Conservation (phyloP, 768 basidiomycete genomes). For the Rhizopogon salebrosus region DNA sequence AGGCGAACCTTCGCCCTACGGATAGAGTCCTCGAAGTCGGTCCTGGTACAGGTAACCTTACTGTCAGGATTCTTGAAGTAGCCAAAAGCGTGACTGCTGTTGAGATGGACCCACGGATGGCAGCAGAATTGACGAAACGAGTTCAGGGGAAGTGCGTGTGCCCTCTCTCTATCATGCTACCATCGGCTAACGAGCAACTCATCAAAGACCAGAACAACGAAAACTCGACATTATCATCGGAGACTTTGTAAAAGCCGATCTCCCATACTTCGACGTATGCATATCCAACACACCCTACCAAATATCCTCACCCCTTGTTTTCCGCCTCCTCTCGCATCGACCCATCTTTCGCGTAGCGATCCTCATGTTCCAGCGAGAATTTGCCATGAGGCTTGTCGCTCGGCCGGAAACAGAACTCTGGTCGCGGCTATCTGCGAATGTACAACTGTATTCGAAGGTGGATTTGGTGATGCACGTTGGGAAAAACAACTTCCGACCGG, state of each 20-base stretch:
- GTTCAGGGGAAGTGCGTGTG: constrained; percentile 92
- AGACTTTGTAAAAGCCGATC: constrained; percentile 96
- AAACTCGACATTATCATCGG: constrained; percentile 95
- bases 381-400: constrained; percentile 88
- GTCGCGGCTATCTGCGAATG: constrained; percentile 94
- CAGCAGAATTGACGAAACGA: constrained; percentile 93
- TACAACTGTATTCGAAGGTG: constrained; percentile 95
- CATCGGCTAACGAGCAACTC: background rate
- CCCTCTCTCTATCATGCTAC: background rate
- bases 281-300: constrained; percentile 99
- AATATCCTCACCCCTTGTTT: constrained; percentile 96
- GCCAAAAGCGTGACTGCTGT: constrained; percentile 91
- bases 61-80: constrained; percentile 88
- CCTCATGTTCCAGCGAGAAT: constrained; percentile 99
- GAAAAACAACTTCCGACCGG: constrained; percentile 95
- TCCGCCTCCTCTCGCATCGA: constrained; percentile 93
- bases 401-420: constrained; percentile 79
- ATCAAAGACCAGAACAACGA: constrained; percentile 81
- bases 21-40: constrained; percentile 97
- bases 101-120: constrained; percentile 99
- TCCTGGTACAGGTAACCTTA: constrained; percentile 96
- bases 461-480: constrained; percentile 95
- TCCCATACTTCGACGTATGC: constrained; percentile 98
- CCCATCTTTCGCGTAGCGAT: constrained; percentile 92
- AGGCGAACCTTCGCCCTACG: constrained; percentile 90